phyloP scores from a whole-genome alignment of 768 basidiomycete species.

The Lactarius quietus region DNA sequence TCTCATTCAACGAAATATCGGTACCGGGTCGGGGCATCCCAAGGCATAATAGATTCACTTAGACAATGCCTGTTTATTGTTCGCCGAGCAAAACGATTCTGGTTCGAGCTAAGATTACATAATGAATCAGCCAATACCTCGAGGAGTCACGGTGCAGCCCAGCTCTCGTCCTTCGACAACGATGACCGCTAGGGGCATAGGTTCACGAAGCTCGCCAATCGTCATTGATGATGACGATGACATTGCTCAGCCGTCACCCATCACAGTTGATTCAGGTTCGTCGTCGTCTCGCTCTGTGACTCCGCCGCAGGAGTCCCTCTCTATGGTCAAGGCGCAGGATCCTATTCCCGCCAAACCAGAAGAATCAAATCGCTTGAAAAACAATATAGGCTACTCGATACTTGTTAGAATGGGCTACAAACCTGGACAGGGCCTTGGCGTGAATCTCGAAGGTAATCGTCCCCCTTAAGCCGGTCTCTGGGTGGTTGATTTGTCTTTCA shows the following conservation, averaged over 20 bases:
- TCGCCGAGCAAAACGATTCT: background rate
- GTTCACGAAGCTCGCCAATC: slow-evolving; percentile 24
- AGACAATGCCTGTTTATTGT: background rate
- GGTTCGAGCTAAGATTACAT: slow-evolving; percentile 9
- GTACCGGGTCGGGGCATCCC: slow-evolving; percentile 5
- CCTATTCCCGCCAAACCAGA: background rate
- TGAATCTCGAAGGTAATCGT: slow-evolving; percentile 25
- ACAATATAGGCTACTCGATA: slow-evolving; percentile 20
- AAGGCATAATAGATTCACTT: slow-evolving; percentile 14
- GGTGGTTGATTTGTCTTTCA: slow-evolving; percentile 21
- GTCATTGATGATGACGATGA: slow-evolving; percentile 25
- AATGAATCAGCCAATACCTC: background rate
- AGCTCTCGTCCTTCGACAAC: background rate
- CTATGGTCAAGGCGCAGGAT: background rate
- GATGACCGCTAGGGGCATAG: slow-evolving; percentile 18
- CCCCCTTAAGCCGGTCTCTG: slow-evolving; percentile 12
- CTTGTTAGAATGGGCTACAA: slow-evolving; percentile 26
- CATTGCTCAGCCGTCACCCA: background rate
- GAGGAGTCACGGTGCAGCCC: background rate
- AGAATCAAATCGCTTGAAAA: background rate
- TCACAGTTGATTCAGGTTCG: background rate
- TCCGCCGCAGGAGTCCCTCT: slow-evolving; percentile 4
- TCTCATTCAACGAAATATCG: slow-evolving; percentile 54
- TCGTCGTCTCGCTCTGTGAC: background rate
- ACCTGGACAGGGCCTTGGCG: slow-evolving; percentile 24